These are phyloP conservation scores for Podospora conica DNA, from an alignment of 495 filamentous ascomycete genomes.

Conservation along the genomic window DNA sequence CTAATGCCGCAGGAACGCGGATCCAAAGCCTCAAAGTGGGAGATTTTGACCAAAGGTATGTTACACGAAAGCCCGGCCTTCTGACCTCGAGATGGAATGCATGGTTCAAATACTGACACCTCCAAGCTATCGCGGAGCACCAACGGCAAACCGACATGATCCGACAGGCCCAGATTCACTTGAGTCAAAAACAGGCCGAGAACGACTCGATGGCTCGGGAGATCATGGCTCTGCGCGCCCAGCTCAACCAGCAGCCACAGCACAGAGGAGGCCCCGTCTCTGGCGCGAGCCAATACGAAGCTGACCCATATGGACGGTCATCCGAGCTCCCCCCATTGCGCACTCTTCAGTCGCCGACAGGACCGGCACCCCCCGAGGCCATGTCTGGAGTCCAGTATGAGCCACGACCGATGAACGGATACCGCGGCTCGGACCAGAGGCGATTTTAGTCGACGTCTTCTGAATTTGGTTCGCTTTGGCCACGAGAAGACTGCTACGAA, in stretches of 20 bases:
- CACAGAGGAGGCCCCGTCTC: slow-evolving; percentile 17
- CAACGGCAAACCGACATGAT: slow-evolving; percentile 38
- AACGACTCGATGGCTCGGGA: slow-evolving; percentile 45
- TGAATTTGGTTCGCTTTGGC: background rate
- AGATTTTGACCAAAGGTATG: slow-evolving; percentile 90
- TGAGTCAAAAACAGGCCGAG: slow-evolving; percentile 34
- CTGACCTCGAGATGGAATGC: background rate
- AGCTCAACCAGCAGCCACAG: slow-evolving; percentile 17
- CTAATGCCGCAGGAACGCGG: slow-evolving; percentile 81
- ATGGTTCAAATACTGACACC: background rate
- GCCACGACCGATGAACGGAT: slow-evolving; percentile 35
- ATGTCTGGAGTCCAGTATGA: slow-evolving; percentile 55
- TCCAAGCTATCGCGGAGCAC: slow-evolving; percentile 52
- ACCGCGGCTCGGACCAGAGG: slow-evolving; percentile 10
- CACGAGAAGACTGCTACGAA: background rate
- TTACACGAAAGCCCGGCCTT: background rate
- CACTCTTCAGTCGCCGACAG: slow-evolving; percentile 23
- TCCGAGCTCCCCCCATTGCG: slow-evolving; percentile 46
- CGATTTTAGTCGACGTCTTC: background rate
- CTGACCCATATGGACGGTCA: slow-evolving; percentile 27
- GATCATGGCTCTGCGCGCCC: slow-evolving; percentile 38
- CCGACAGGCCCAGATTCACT: slow-evolving; percentile 30
- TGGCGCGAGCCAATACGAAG: slow-evolving; percentile 12
- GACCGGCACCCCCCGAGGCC: slow-evolving; percentile 29
- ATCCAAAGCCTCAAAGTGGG: slow-evolving; percentile 97